phyloP scores from a whole-genome alignment of 345 rosid genomes.

The Carallia pectinifolia region DNA sequence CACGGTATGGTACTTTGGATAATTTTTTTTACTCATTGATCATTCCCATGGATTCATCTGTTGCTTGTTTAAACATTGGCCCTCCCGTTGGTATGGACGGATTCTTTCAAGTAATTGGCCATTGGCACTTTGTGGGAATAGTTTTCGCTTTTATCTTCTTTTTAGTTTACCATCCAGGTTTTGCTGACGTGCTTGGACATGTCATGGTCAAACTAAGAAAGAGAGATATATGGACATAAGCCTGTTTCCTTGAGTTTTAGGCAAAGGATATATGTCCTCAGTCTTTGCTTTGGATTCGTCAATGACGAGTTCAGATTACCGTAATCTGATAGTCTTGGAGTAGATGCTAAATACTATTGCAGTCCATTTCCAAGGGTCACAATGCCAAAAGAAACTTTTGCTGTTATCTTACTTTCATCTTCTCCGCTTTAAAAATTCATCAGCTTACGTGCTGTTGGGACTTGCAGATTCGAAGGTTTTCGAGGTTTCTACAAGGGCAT shows the following conservation, averaged over 20 bases:
- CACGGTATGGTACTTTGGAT: conserved; percentile 42
- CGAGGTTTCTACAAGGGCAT: conserved; percentile 89
- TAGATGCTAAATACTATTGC: not conserved
- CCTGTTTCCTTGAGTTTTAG: too few relatives aligned
- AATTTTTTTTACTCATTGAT: not conserved
- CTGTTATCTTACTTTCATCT: not conserved
- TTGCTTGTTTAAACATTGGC: not conserved
- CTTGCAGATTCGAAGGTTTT: conserved; percentile 75
- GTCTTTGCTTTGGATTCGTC: too few relatives aligned
- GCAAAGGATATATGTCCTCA: too few relatives aligned
- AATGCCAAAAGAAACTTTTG: not conserved
- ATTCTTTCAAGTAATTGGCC: not conserved
- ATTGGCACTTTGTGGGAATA: not conserved
- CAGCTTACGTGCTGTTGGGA: not conserved
- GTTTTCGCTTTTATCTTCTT: not conserved
- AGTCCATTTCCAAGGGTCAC: not conserved
- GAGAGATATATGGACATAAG: too few relatives aligned
- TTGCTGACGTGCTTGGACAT: too few relatives aligned
- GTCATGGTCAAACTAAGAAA: too few relatives aligned
- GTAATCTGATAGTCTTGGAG: not conserved
- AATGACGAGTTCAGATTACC: not conserved
- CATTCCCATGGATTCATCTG: not conserved
- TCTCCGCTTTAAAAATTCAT: not conserved
- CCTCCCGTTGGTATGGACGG: too few relatives aligned
- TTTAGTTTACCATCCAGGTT: too few relatives aligned